Evolutionary conservation across 164 flowering plant genomes (phyloP).

Genomic region (Umbilicus rupestris): DNA sequence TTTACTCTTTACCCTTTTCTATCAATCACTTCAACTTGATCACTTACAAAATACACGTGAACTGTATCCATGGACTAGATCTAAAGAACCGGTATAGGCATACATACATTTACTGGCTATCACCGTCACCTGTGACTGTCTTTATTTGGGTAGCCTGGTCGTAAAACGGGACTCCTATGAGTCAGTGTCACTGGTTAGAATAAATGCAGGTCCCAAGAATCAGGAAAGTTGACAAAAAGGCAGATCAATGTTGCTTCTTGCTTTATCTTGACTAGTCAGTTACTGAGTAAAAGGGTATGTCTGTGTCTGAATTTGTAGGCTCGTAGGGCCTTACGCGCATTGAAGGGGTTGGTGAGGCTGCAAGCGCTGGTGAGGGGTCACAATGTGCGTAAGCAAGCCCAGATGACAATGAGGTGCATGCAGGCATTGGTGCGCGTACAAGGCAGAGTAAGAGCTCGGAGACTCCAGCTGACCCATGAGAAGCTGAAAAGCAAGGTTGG

Average conservation of each 20-base stretch:
- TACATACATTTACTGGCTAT: background rate
- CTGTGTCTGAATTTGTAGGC: slow-evolving; percentile 34
- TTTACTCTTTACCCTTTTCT: slow-evolving; percentile 8
- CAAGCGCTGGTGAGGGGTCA: slow-evolving; percentile 95
- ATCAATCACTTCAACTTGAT: background rate
- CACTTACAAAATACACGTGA: background rate
- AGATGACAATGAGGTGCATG: slow-evolving; percentile 98
- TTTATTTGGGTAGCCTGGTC: background rate
- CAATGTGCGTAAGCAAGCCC: slow-evolving; percentile 90
- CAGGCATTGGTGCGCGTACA: slow-evolving; percentile 89
- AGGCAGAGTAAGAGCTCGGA: slow-evolving; percentile 65
- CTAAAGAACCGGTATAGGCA: background rate
- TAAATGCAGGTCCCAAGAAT: background rate
- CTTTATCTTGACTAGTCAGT: background rate
- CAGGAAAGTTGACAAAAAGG: background rate
- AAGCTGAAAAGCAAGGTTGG: slow-evolving; percentile 22
- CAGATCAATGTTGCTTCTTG: background rate
- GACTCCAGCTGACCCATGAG: slow-evolving; percentile 50
- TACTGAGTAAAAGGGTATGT: background rate
- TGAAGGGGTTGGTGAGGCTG: slow-evolving; percentile 85
- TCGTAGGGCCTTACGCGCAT: slow-evolving; percentile 77
- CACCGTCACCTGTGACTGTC: slow-evolving; percentile 1
- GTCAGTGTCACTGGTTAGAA: background rate
- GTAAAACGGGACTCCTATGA: background rate
- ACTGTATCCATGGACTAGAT: background rate